Evolutionary conservation across 2,329 filamentous ascomycete species (phyloP), one percentile per base, ranked within the genome.

Genomic region (Claviceps pazoutovae): DNA sequence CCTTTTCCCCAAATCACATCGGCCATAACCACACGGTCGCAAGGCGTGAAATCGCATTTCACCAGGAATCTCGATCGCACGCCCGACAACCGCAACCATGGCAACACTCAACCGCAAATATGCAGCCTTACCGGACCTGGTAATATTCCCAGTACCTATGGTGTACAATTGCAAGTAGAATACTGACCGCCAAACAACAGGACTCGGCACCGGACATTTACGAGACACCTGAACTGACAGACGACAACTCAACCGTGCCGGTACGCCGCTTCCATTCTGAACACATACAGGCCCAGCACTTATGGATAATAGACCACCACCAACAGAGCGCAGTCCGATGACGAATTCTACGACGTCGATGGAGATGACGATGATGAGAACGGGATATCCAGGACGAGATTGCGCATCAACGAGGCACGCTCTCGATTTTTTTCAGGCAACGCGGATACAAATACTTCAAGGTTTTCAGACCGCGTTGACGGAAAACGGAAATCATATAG

Each of bases 161-260:
- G 11, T 6, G 2, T 43, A 21, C 16, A 38, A 26, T 36, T 38
- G 54, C 56, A 54, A 51, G 50, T 54, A 49, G 37, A 41, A 59
- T 64, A 56, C 64, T 57, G 26, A 50, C 46, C 21, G 23, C 19
- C 11, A 52, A 49, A 50, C 23, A 13, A 41, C 58, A 94, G 86
- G 90, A 96, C 70, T 86, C 84, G 51, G 89, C 90, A 30, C 90
- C 90, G 58, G 93, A 97, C 64, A 88, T 95, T 61, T 97, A 96
- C 74, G 91, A 97, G 70, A 97, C 93, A 16, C 90, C 91, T 58
- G 90, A 95, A 52, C 74, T 96, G 58, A 91, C 86, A 52, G 88
- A 95, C 63, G 90, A 95, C 67, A 86, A 82, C 56, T 95, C 89
- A 21, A 95, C 89, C 47, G 72, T 89, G 53, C 86, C 83, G 52